A percentile compares a stretch with the other conserved stretches of the same genome.
Evolutionary conservation across 78 protist species (phyloP).

Genomic region (Dictyostelium brefeldianum): DNA sequence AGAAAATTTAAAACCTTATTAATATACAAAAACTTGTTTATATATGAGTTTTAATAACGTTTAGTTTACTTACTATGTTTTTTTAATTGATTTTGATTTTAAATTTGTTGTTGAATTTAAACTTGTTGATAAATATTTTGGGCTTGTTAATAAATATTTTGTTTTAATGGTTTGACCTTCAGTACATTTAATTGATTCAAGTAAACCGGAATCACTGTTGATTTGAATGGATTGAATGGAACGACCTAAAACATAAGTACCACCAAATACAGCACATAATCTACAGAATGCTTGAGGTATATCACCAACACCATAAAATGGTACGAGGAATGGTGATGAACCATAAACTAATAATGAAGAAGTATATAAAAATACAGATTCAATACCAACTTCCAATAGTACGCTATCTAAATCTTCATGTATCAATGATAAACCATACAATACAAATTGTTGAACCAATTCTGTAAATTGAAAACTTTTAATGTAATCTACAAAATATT

Average conservation of each 20-base stretch:
- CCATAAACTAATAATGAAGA: slow-evolving; percentile 82
- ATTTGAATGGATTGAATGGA: not conserved
- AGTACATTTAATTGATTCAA: slow-evolving; percentile 7
- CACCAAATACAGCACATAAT: slow-evolving; percentile 85
- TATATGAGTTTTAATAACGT: not conserved
- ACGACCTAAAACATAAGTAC: slow-evolving; percentile 69
- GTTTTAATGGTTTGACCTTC: slow-evolving; percentile 59
- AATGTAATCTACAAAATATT: slow-evolving; percentile 34
- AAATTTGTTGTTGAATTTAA: not conserved
- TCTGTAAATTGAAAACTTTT: slow-evolving; percentile 19
- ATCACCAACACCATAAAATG: slow-evolving; percentile 84
- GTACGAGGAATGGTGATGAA: slow-evolving; percentile 59
- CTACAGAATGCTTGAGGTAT: slow-evolving; percentile 87
- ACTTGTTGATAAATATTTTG: slow-evolving; percentile 1
- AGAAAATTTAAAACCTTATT: not conserved
- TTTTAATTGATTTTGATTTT: not conserved
- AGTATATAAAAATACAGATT: slow-evolving; percentile 15
- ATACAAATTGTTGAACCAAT: slow-evolving; percentile 28
- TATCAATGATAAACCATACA: slow-evolving; percentile 54
- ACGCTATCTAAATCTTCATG: slow-evolving; percentile 6
- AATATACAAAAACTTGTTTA: not conserved
- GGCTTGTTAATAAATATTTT: slow-evolving; percentile 23
- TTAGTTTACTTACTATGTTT: slow-evolving; percentile 24
- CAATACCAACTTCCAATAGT: slow-evolving; percentile 49
- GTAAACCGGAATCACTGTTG: not conserved